Base-by-base conservation (phyloP, 2,329 filamentous ascomycete genomes). In the Penicillium crustosum region DNA sequence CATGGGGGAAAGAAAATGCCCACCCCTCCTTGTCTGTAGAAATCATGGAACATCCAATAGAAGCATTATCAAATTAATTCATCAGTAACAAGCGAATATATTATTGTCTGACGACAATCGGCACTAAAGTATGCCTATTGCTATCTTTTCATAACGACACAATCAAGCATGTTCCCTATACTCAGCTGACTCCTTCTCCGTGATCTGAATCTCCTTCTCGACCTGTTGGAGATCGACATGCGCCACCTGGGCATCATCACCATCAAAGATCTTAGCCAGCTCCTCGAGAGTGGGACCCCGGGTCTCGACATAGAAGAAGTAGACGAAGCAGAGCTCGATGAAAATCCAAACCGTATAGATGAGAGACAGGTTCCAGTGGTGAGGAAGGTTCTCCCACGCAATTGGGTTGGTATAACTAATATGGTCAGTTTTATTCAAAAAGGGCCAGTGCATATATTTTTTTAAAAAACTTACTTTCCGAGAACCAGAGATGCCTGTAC, bases 201-300 rank as follows among this genome's bases (percentile, higher is more conserved):
- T 43, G 5, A 58, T 29, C 2, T 53, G 19, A 21, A 64, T 55
- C 17, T 64, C 61, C 51, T 63, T 64, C 36, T 61, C 70, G 73
- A 64, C 60, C 68, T 84, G 79, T 29, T 79, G 74, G 44, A 85
- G 73, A 68, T 84, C 79, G 59, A 86, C 78, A 62, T 82, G 78
- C 7, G 79, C 82, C 6, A 64, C 55, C 21, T 83, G 45, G 1
- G 59, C 84, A 35, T 82, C 77, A 29, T 86, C 82, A 39, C 86
- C 88, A 65, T 90, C 87, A 66, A 90, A 90, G 70, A 90, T 88
- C 66, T 83, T 83, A 47, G 87, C 84, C 61, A 89, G 82, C 70
- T 89, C 86, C 70, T 90, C 88, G 0, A 90, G 83, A 2, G 87
- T 89, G 0, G 86, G 85, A 4, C 87, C 87, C 67, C 84, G 86